Conservation (phyloP, 805 yeast genomes). For the Metschnikowia continentalis region DNA sequence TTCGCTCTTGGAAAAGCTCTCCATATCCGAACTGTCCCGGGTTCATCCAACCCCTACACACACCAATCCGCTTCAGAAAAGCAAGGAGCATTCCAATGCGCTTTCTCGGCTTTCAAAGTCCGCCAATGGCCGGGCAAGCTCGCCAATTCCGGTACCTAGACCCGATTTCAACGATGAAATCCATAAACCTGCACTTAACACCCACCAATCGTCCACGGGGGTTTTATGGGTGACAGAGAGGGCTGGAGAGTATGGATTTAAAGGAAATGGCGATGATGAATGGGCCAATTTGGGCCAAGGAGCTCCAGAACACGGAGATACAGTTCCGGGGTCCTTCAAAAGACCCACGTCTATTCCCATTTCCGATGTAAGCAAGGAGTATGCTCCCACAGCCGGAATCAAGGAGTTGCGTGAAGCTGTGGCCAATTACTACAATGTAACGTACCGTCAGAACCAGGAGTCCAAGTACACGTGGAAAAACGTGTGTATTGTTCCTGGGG, state of each 20-base stretch:
- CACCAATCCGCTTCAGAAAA: slow-evolving; percentile 11
- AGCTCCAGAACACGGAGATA: slow-evolving; percentile 60
- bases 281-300: slow-evolving; percentile 67
- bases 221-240: slow-evolving; percentile 63
- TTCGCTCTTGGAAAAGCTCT: slow-evolving; percentile 33
- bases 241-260: slow-evolving; percentile 53
- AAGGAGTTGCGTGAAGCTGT: slow-evolving; percentile 53
- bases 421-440: slow-evolving; percentile 52
- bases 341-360: slow-evolving; percentile 48
- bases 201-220: slow-evolving; percentile 56
- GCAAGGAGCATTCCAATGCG: slow-evolving; percentile 20
- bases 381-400: slow-evolving; percentile 58
- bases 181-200: slow-evolving; percentile 56
- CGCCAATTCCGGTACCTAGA: slow-evolving; percentile 49
- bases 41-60: slow-evolving; percentile 18
- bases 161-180: slow-evolving; percentile 42
- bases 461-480: slow-evolving; percentile 59
- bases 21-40: slow-evolving; percentile 22
- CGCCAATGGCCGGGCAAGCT: slow-evolving; percentile 37
- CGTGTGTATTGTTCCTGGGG: slow-evolving; percentile 63
- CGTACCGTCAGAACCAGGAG: slow-evolving; percentile 44
- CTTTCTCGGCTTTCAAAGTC: slow-evolving; percentile 27
- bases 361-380: slow-evolving; percentile 48
- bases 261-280: slow-evolving; percentile 31
- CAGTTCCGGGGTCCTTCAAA: slow-evolving; percentile 52